Evolutionary conservation across 1,284 basidiomycete genomes (phyloP).

Genomic region (Malassezia obtusa): DNA sequence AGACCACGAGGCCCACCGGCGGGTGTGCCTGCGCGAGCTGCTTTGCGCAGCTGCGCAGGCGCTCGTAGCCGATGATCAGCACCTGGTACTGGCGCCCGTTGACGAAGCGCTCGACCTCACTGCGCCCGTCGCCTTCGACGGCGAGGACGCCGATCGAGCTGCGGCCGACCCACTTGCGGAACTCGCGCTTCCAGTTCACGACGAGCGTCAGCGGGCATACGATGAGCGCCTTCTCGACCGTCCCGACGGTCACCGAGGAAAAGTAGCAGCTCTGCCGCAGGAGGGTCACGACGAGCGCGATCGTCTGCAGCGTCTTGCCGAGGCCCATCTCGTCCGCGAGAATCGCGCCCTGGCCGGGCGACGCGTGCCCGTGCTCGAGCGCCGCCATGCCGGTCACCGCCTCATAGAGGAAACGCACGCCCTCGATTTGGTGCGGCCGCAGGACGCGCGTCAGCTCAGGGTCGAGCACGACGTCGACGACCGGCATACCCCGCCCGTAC

Average conservation of each 20-base stretch:
- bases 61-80: conserved; percentile 90
- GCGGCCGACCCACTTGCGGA: conserved; percentile 70
- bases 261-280: conserved; percentile 43
- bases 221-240: conserved; percentile 52
- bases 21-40: conserved; percentile 51
- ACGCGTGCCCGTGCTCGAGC: conserved; percentile 53
- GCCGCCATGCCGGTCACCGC: conserved; percentile 77
- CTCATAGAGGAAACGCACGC: conserved; percentile 94
- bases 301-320: conserved; percentile 43
- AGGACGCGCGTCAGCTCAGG: conserved; percentile 75
- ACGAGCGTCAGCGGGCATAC: conserved; percentile 89
- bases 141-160: conserved; percentile 69
- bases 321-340: conserved; percentile 64
- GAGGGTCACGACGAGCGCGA: conserved; percentile 38
- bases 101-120: conserved; percentile 34
- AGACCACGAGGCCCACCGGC: conserved; percentile 82
- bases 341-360: conserved; percentile 70
- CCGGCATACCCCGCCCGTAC: conserved; percentile 53
- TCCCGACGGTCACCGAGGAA: conserved; percentile 22
- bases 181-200: conserved; percentile 93
- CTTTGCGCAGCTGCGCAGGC: conserved; percentile 54
- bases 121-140: conserved; percentile 57
- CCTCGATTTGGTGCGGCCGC: conserved; percentile 93
- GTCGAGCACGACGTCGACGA: conserved; percentile 71
- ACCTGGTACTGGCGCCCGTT: conserved; percentile 60